These are phyloP conservation scores for Geotrichum carabidarum DNA, from an alignment of 1,139 yeast genomes.

Conservation along the genomic window DNA sequence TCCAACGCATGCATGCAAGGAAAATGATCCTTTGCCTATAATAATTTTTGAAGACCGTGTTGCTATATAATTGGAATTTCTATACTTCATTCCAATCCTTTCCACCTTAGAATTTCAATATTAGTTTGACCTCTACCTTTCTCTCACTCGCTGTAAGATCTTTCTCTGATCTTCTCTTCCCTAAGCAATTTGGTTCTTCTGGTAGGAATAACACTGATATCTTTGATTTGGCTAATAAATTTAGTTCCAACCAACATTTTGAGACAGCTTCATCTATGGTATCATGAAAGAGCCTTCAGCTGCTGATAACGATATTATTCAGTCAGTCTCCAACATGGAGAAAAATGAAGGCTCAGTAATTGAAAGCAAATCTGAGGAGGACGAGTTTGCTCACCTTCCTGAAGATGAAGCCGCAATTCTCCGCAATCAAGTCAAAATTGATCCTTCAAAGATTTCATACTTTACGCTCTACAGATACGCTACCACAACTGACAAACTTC, in stretches of 20 bases:
- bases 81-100: too few relatives aligned
- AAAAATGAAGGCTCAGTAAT: background rate
- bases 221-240: background rate
- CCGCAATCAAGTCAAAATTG: constrained; percentile 33
- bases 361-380: background rate
- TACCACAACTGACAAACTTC: constrained; percentile 29
- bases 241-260: background rate
- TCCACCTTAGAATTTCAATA: too few relatives aligned
- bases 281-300: background rate
- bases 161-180: too few relatives aligned
- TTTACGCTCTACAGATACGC: constrained; percentile 39
- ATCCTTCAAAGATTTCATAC: constrained; percentile 28
- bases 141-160: too few relatives aligned
- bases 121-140: too few relatives aligned
- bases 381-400: constrained; percentile 26
- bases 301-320: background rate
- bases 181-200: background rate
- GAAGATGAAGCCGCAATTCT: constrained; percentile 35
- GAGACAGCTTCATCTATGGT: background rate
- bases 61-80: too few relatives aligned
- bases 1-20: too few relatives aligned
- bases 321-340: background rate
- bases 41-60: too few relatives aligned
- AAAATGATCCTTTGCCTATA: too few relatives aligned
- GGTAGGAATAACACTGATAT: background rate